Evolutionary conservation across 371 early-diverging fungal genomes (phyloP).

Genomic region (Mycotypha africana): DNA sequence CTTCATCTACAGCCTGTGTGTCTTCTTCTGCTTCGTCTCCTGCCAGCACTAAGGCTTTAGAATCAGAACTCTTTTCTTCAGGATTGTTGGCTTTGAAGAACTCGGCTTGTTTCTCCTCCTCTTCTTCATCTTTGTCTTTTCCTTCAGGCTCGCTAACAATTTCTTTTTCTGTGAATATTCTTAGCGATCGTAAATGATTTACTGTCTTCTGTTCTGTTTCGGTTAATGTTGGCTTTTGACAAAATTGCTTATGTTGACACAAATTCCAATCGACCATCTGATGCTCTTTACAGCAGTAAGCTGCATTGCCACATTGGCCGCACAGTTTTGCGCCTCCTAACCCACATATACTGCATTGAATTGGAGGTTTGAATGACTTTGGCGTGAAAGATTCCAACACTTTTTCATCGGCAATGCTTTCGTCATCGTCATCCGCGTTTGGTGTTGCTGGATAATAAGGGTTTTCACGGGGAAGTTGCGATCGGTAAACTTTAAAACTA

Average conservation of each 20-base stretch:
- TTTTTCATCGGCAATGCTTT: constrained; percentile 13
- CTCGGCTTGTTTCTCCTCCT: constrained; percentile 34
- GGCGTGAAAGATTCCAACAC: constrained; percentile 19
- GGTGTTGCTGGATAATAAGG: constrained; percentile 54
- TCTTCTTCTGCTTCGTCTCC: constrained; percentile 73
- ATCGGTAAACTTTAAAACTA: constrained; percentile 83
- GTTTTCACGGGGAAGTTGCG: constrained; percentile 83
- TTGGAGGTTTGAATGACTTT: constrained; percentile 32
- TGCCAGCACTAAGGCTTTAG: constrained; percentile 47
- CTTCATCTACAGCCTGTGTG: constrained; percentile 80
- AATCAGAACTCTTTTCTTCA: constrained; percentile 25
- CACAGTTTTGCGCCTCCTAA: constrained; percentile 76
- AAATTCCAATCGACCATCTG: constrained; percentile 81
- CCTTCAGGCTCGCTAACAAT: constrained; percentile 74
- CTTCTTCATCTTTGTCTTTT: constrained; percentile 41
- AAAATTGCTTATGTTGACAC: constrained; percentile 69
- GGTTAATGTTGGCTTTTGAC: constrained; percentile 30
- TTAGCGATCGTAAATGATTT: constrained; percentile 18
- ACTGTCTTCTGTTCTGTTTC: constrained; percentile 10
- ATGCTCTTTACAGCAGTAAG: constrained; percentile 85
- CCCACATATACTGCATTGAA: constrained; percentile 62
- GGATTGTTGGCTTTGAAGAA: constrained; percentile 32
- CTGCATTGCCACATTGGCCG: constrained; percentile 62
- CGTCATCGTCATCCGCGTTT: constrained; percentile 32
- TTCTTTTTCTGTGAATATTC: constrained; percentile 65